Base-by-base conservation (phyloP, 305 asterid genomes). In the Plantago coronopus region DNA sequence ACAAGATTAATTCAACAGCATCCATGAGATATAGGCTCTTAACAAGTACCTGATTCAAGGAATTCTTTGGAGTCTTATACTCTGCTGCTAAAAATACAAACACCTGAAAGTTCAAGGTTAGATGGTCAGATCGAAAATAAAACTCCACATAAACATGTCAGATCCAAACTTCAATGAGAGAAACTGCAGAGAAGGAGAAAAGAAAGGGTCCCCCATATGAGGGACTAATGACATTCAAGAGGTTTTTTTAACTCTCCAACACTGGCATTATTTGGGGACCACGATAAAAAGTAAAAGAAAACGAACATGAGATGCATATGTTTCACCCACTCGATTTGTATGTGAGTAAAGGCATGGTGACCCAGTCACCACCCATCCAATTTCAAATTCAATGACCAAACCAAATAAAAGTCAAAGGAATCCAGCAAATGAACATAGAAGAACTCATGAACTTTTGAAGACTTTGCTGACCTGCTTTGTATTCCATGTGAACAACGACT, bases 21-120 rank as follows among this genome's bases (percentile, higher is more conserved):
- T 50, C 38, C 25, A 27, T 25, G 18, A 17, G 13, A 6, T 14
- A 66, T 16, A 63, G 55, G 59, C 38, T 40, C 48, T 44, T 34
- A 42, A 66, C 38, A 59, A 14, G 58, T 57, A 84, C 98, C 98
- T 89, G 98, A 78, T 91, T 91, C 19, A 91, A 77, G 4, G 79
- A 66, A 59, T 91, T 89, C 78, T 89, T 84, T 13, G 91, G 83
- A 67, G 98, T 91, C 80, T 64, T 85, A 66, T 91, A 91, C 72
- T 91, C 98, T 5, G 98, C 96, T 17, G 98, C 94, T 75, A 91
- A 73, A 74, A 91, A 91, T 60, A 86, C 98, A 66, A 91, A 91
- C 63, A 91, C 95, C 98, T 91, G 84, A 63, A 78, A 75, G 74
- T 54, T 44, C 50, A 51, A 57, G 27, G 62, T 16, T 48, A 61